phyloP scores from a whole-genome alignment of 768 basidiomycete species.

The Leccinum subtestaceum region DNA sequence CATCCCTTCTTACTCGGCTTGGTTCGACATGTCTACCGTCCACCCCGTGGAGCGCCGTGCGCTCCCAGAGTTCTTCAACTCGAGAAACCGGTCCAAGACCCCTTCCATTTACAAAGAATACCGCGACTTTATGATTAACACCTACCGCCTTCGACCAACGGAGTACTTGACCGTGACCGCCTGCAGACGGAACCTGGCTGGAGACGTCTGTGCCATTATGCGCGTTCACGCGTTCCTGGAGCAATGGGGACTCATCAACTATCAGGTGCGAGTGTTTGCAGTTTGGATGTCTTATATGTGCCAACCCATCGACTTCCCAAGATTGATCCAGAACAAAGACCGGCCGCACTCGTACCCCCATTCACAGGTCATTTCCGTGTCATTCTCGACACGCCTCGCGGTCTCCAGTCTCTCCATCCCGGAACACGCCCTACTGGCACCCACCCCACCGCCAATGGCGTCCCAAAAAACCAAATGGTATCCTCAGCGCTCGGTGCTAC shows the following conservation, averaged over 20 bases:
- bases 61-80: constrained; percentile 97
- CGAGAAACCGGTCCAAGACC: constrained; percentile 90
- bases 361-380: constrained; percentile 99
- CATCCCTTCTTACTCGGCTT: constrained; percentile 94
- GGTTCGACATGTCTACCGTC: constrained; percentile 96
- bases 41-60: constrained; percentile 90
- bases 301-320: constrained; percentile 33
- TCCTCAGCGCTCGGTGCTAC: constrained; percentile 10
- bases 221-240: constrained; percentile 98
- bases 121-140: constrained; percentile 99
- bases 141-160: constrained; percentile 87
- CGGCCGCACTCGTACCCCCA: constrained; percentile 90
- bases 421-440: constrained; percentile 60
- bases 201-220: constrained; percentile 98
- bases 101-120: constrained; percentile 99
- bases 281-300: background rate
- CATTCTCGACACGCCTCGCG: constrained; percentile 93
- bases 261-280: constrained; percentile 64
- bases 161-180: constrained; percentile 98
- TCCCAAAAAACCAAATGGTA: constrained; percentile 36
- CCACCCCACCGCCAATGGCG: constrained; percentile 47
- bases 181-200: constrained; percentile 92
- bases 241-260: constrained; percentile 99
- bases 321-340: constrained; percentile 97
- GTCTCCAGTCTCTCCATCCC: constrained; percentile 89